Conservation (phyloP, 805 yeast species). For the Yarrowia yakushimensis region DNA sequence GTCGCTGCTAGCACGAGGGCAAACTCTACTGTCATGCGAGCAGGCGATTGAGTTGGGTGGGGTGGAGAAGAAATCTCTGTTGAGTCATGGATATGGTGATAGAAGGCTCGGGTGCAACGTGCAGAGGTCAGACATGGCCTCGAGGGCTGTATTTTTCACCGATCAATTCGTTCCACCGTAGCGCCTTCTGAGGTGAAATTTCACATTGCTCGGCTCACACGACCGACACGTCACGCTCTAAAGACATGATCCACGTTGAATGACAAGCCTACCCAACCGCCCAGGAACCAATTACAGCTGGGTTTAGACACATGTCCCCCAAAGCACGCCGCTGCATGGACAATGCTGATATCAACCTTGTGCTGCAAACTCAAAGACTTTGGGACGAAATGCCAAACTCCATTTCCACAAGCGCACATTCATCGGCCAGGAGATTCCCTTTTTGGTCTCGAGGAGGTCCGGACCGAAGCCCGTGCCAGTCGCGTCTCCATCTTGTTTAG, state of each 20-base stretch:
- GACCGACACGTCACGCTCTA: slow-evolving; percentile 24
- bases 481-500: not conserved
- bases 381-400: not conserved
- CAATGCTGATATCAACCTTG: slow-evolving; percentile 22
- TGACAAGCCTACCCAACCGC: not conserved
- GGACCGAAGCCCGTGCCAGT: not conserved
- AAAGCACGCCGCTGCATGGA: slow-evolving; percentile 2
- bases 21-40: slow-evolving; percentile 24
- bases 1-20: slow-evolving; percentile 21
- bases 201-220: slow-evolving; percentile 7
- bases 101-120: no score
- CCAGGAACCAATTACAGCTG: slow-evolving; percentile 23
- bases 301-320: slow-evolving; percentile 17
- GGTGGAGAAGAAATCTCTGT: not conserved
- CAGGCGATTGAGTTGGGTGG: slow-evolving; percentile 22
- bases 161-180: not conserved
- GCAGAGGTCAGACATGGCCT: not conserved
- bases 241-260: slow-evolving; percentile 15
- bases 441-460: not conserved
- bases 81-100: not conserved
- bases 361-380: not conserved
- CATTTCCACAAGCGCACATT: slow-evolving; percentile 2
- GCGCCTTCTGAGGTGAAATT: not conserved
- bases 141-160: not conserved
- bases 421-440: not conserved